Evolutionary conservation across 2,329 filamentous ascomycete genomes (phyloP), one percentile per base, ranked within the genome.

Genomic region (Dryadomyces quercivorus): DNA sequence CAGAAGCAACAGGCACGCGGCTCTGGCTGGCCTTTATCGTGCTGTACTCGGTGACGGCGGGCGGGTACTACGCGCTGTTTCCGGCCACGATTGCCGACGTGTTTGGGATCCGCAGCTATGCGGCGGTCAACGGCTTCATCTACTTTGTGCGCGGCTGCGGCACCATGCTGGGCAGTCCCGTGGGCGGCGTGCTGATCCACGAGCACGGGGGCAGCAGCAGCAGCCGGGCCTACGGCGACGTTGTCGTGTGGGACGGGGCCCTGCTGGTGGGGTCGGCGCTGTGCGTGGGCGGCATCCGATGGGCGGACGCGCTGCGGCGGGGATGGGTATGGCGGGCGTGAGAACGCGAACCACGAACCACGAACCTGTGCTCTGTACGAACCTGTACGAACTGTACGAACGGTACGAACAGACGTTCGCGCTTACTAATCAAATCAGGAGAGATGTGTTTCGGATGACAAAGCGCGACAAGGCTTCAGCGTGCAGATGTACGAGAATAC

Each of bases 81-180:
- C 72, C 72, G 1, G 72, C 71, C 0, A 67, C 71, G 10, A 69
- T 75, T 15, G 69, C 70, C n/a, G 72, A 75, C 56, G 69, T 75
- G 5, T 75, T 75, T 61, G 72, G 72, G 2, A 70, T 75, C 31
- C 66, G 69, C 55, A 70, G 71, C 49, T 75, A 74, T 57, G 71
- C 71, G 1, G 70, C 70, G 20, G 71, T 75, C 5, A 75, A 74
- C 58, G 71, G 70, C 2, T 74, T 73, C 54, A 70, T 74, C 16
- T 68, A 73, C 42, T 72, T 75, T 50, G 63, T 74, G 1, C 62
- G 71, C 46, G 72, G 72, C 1, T 59, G 72, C 8, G 71, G 71
- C 0, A 70, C 68, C 1, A 68, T 74, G 61, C 69, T 73, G 58
- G 72, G 72, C 6, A 72, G 68, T 53, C 72, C 72, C 0, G 66